phyloP scores from a whole-genome alignment of 2,329 filamentous ascomycete species.

The Fusarium nanum region DNA sequence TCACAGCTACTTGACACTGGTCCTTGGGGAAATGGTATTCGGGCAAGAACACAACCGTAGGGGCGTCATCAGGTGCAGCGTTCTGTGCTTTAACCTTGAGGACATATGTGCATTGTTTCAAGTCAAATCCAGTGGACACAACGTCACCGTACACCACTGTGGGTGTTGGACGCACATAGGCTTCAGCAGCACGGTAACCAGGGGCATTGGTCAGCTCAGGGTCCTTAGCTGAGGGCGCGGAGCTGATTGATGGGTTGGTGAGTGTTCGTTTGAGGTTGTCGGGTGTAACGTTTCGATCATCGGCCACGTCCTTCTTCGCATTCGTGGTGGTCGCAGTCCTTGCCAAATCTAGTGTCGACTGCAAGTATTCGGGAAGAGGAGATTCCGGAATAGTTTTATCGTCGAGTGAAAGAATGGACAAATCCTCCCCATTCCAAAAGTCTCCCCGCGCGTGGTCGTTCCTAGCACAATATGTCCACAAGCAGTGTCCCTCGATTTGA shows the following conservation, averaged over 20 bases:
- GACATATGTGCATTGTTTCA: slow-evolving; percentile 81
- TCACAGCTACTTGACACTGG: slow-evolving; percentile 77
- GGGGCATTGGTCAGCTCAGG: slow-evolving; percentile 71
- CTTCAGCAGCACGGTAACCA: slow-evolving; percentile 90
- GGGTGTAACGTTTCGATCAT: slow-evolving; percentile 74
- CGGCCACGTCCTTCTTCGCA: slow-evolving; percentile 56
- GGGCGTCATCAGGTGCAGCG: slow-evolving; percentile 69
- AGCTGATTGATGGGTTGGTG: slow-evolving; percentile 74
- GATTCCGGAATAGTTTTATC: slow-evolving; percentile 73
- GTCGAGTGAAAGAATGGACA: slow-evolving; percentile 89
- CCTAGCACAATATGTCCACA: slow-evolving; percentile 87
- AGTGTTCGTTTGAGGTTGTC: slow-evolving; percentile 80
- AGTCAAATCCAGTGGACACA: slow-evolving; percentile 80
- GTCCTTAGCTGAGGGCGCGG: slow-evolving; percentile 62
- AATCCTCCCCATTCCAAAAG: slow-evolving; percentile 96
- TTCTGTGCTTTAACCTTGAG: slow-evolving; percentile 74
- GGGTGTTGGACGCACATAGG: slow-evolving; percentile 88
- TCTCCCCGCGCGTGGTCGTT: slow-evolving; percentile 93
- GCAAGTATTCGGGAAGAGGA: slow-evolving; percentile 58
- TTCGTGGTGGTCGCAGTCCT: slow-evolving; percentile 36
- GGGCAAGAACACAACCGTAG: slow-evolving; percentile 87
- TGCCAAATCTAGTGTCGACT: slow-evolving; percentile 58
- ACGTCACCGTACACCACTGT: slow-evolving; percentile 79
- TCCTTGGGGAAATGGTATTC: slow-evolving; percentile 91
- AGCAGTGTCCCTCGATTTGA: slow-evolving; percentile 82